Percentiles rank a stretch among this genome's conserved stretches.
phyloP scores from a whole-genome alignment of 805 yeast genomes.

The Yamadazyma nakazawae region DNA sequence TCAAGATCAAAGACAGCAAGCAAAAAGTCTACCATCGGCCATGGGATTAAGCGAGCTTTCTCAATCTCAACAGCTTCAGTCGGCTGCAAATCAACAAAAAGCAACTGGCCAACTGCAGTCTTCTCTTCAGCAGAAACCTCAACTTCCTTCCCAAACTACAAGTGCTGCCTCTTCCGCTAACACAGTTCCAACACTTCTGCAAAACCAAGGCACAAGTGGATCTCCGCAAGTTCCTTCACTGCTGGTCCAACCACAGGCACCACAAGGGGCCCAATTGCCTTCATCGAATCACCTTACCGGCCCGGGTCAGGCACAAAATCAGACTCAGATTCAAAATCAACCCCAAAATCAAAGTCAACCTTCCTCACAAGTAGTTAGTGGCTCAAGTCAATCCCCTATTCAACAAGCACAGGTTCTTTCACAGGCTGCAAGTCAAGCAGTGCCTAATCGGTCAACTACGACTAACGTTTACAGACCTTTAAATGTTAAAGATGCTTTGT shows the following conservation, averaged over 20 bases:
- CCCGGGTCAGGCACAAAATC: slow-evolving; percentile 5
- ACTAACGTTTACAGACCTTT: slow-evolving; percentile 65
- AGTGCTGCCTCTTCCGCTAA: slow-evolving; percentile 4
- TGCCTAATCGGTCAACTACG: slow-evolving; percentile 41
- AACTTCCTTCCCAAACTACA: slow-evolving; percentile 2
- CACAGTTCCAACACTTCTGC: slow-evolving; percentile 2
- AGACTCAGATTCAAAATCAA: background rate
- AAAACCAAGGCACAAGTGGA: background rate
- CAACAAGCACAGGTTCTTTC: slow-evolving; percentile 16
- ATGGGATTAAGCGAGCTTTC: slow-evolving; percentile 8
- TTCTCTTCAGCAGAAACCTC: slow-evolving; percentile 16
- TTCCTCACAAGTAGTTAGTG: background rate
- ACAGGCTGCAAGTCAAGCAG: slow-evolving; percentile 22
- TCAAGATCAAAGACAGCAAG: slow-evolving; percentile 5
- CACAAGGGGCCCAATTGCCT: slow-evolving; percentile 8
- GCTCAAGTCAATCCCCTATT: background rate
- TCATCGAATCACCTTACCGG: slow-evolving; percentile 11
- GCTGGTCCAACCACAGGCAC: background rate
- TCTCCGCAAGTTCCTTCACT: background rate
- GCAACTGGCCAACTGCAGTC: slow-evolving; percentile 26
- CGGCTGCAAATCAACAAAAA: background rate
- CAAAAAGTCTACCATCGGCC: slow-evolving; percentile 11
- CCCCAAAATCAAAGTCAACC: slow-evolving; percentile 4
- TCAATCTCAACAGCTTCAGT: background rate
- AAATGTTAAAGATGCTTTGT: slow-evolving; percentile 93